A percentile compares a stretch with the other conserved stretches of the same genome.
phyloP scores from a whole-genome alignment of 331 rosid species.

The Malus hybrid region DNA sequence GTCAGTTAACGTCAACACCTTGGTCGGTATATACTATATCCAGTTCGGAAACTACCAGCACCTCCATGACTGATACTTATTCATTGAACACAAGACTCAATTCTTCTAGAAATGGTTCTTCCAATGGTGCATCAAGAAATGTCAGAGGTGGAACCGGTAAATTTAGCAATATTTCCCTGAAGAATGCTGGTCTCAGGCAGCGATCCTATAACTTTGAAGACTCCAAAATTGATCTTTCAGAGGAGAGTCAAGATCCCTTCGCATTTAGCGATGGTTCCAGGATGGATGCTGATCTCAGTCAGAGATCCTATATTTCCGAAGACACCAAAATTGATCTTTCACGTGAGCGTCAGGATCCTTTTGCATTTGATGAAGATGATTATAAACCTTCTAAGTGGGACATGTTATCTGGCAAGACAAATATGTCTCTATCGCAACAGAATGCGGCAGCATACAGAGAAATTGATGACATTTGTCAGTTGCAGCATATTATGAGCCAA shows the following conservation, averaged over 20 bases:
- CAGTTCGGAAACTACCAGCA: slow-evolving; percentile 59
- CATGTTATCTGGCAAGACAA: slow-evolving; percentile 60
- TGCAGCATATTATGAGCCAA: slow-evolving; percentile 35
- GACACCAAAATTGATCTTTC: slow-evolving; percentile 28
- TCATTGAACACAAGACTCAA: slow-evolving; percentile 50
- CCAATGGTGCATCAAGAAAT: slow-evolving; percentile 53
- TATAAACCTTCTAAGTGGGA: slow-evolving; percentile 88
- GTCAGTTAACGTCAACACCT: slow-evolving; percentile 24
- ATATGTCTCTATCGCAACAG: slow-evolving; percentile 28
- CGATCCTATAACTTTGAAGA: slow-evolving; percentile 15
- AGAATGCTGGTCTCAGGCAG: slow-evolving; percentile 29
- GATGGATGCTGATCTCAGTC: slow-evolving; percentile 31
- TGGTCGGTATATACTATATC: slow-evolving; percentile 37
- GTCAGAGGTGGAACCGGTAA: slow-evolving; percentile 19
- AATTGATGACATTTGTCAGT: slow-evolving; percentile 43
- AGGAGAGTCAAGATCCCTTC: slow-evolving; percentile 72
- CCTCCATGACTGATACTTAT: slow-evolving; percentile 45
- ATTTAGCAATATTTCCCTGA: slow-evolving; percentile 32
- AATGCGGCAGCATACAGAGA: slow-evolving; percentile 27
- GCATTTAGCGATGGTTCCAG: slow-evolving; percentile 23
- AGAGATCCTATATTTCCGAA: slow-evolving; percentile 16
- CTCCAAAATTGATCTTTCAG: slow-evolving; percentile 32
- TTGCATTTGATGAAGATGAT: slow-evolving; percentile 95
- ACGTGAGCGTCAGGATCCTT: slow-evolving; percentile 72
- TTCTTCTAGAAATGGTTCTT: slow-evolving; percentile 58